These are phyloP conservation scores for Chloranthus sessilifolius DNA, from an alignment of 164 flowering plant genomes.

Conservation along the genomic window DNA sequence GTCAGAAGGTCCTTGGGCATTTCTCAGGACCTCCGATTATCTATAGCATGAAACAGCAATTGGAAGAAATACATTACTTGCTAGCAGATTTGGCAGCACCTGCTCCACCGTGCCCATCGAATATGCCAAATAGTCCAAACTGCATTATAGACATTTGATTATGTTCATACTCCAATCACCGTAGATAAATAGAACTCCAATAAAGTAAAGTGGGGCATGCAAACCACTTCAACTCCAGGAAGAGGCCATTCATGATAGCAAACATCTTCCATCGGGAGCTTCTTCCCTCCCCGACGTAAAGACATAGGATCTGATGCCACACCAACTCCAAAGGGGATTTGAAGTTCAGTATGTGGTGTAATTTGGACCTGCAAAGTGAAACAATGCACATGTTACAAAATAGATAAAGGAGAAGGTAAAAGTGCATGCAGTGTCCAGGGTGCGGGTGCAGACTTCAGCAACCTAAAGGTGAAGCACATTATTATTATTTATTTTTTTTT, in stretches of 20 bases:
- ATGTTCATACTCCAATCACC: not conserved
- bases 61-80: constrained; percentile 48
- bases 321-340: constrained; percentile 73
- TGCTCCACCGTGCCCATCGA: constrained; percentile 98
- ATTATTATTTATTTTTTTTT: too few species aligned
- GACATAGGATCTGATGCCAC: constrained; percentile 96
- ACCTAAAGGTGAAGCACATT: not conserved
- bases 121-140: constrained; percentile 95
- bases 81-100: constrained; percentile 85
- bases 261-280: constrained; percentile 95
- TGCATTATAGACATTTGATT: constrained; percentile 28
- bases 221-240: constrained; percentile 77
- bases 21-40: not conserved
- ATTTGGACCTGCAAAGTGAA: constrained; percentile 57
- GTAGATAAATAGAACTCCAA: not conserved
- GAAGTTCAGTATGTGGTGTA: constrained; percentile 31
- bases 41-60: constrained; percentile 1
- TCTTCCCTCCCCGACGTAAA: constrained; percentile 84
- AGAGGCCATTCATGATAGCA: constrained; percentile 90
- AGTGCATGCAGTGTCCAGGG: not conserved
- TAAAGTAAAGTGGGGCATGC: not conserved
- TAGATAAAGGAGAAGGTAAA: not conserved
- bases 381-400: not conserved
- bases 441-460: constrained; percentile 1
- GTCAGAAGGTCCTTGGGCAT: too few species aligned